These are phyloP conservation scores for Rhynchospora breviuscula DNA, from an alignment of 176 grass and related monocot species.

Conservation along the genomic window DNA sequence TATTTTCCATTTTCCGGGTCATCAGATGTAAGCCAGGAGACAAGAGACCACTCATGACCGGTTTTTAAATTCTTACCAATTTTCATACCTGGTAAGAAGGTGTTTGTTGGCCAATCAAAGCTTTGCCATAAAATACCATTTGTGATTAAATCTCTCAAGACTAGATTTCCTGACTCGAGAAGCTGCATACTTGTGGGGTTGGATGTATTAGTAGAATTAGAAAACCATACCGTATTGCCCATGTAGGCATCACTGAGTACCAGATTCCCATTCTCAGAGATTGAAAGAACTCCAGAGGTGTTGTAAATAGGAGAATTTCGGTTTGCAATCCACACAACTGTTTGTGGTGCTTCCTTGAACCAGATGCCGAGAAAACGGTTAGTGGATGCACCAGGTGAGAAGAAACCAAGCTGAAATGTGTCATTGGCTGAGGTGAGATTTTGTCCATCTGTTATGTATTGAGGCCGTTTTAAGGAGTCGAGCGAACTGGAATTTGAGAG, in stretches of 20 bases:
- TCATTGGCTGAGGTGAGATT: constrained; percentile 22
- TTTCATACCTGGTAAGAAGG: constrained; percentile 19
- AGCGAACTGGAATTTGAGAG: not conserved
- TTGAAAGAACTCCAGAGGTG: constrained; percentile 18
- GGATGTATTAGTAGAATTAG: constrained; percentile 1
- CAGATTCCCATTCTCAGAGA: constrained; percentile 13
- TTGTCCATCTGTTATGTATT: constrained; percentile 22
- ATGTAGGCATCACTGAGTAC: not conserved
- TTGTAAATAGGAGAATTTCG: constrained; percentile 9
- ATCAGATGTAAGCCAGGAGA: constrained; percentile 34
- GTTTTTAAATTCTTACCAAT: constrained; percentile 29
- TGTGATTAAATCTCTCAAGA: constrained; percentile 2
- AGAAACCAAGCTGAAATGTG: constrained; percentile 39
- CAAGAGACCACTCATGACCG: constrained; percentile 18
- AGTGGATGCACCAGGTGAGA: not conserved
- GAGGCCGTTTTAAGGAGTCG: not conserved
- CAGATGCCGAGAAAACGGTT: constrained; percentile 32
- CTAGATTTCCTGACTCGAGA: constrained; percentile 20
- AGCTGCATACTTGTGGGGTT: constrained; percentile 5
- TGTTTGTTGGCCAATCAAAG: constrained; percentile 27
- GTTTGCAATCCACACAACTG: constrained; percentile 45
- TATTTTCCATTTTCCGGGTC: constrained; percentile 31
- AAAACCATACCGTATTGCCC: not conserved
- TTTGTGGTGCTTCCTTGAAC: constrained; percentile 14
- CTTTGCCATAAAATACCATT: constrained; percentile 17